Evolutionary conservation across 805 yeast species (phyloP), one percentile per base, ranked within the genome.

Genomic region (Wickerhamia fluorescens): DNA sequence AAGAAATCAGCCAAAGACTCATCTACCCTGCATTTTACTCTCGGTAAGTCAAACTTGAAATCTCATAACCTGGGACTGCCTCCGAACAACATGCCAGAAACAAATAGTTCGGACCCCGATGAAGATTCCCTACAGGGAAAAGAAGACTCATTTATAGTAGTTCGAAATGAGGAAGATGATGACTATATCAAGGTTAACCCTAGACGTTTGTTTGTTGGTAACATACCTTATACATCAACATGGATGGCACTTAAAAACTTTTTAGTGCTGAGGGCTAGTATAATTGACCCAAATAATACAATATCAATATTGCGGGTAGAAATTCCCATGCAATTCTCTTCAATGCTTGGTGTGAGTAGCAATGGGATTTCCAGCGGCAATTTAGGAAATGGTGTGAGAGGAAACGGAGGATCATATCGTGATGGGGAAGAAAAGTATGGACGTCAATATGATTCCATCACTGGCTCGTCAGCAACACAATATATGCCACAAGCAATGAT

Each of bases 171-270:
- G 3, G 37, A 30, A 5, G 55, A 48, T 8, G 27, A 28, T 6
- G 29, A 16, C n/a, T 11, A 9, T 19, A 24, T 28, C 7, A 53
- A 59, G 33, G 66, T 66, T 6, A 63, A 68, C 38, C 60, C 61
- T 3, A 52, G 57, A 12, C 43, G 76, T 13, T 38, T 74, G 11
- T 74, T 73, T 41, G 50, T 74, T 15, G 81, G 81, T 0, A 74
- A 74, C 43, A 61, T 74, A 15, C 78, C 79, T 2, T 74, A 65
- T 38, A 28, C 56, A 1, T 49, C 72, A 20, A 56, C 58, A 9
- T 56, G 66, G 61, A 36, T 55, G 1, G 41, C 51, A 4, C 44
- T 65, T 21, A 51, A 50, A 31, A 41, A 43, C 8, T 58, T 56
- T 29, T 36, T 58, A n/a, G 24, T 50, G 2, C 14, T 35, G 6